Base-by-base conservation (phyloP, 164 flowering plant genomes). In the Tetrastigma voinierianum region DNA sequence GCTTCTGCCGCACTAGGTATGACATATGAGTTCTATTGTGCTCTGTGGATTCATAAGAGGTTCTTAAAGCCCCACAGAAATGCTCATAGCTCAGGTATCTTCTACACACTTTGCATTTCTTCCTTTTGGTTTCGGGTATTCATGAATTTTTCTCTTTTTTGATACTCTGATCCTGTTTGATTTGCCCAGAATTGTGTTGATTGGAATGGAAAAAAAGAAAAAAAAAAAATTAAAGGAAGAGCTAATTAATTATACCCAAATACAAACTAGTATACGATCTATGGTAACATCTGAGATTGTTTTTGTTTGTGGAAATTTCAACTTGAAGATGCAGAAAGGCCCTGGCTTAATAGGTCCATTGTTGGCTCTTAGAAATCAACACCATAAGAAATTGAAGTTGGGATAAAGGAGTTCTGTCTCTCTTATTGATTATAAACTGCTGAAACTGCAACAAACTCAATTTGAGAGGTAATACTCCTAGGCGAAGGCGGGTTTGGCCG, bases 401-500 rank as follows among this genome's bases (percentile, higher is more conserved):
- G 74, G 43, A 85, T 74, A 64, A 89, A 85, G 74, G 87, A n/a
- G 87, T 54, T 78, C 84, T 18, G 80, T 83, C 10, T 43, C 85
- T 20, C 46, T 80, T 47, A 76, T 90, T 47, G 99, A 92, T 59
- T 87, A 84, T 63, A 74, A 81, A 44, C 40, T 73, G 61, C 68
- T 95, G 97, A 86, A 65, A 74, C 88, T 32, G 91, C 85, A 9
- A 90, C 97, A 9, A 68, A 76, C n/a, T n/a, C 66, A 82, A 83
- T 71, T 95, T 95, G 82, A 83, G 5, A 72, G n/a, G 74, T 45
- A 82, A 86, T 61, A 57, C n/a, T 86, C 46, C 45, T 92, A 72
- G 99, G 99, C 24, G 83, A 79, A 55, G 97, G 96, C 18, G 96
- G 90, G 60, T 84, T 86, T 70, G 92, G 96, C 5, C 64, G 86